A percentile compares a stretch with the other conserved stretches of the same genome.
Evolutionary conservation across 805 yeast species (phyloP).

Genomic region (Nakazawaea holstii): DNA sequence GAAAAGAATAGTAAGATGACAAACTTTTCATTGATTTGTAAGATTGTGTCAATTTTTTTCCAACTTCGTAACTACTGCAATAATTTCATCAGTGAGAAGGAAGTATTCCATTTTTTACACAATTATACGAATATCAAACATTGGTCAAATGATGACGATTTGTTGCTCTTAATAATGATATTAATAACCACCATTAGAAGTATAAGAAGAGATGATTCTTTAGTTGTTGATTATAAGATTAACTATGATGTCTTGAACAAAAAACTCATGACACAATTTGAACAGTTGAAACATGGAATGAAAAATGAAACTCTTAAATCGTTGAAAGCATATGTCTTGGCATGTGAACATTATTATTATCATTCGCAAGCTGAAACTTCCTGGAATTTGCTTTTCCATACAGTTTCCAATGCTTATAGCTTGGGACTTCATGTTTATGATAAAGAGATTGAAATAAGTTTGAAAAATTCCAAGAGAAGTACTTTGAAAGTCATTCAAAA

Average conservation of each 20-base stretch:
- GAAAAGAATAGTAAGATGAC: slow-evolving; percentile 12
- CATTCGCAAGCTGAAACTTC: slow-evolving; percentile 45
- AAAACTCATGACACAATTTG: slow-evolving; percentile 34
- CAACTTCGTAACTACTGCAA: slow-evolving; percentile 32
- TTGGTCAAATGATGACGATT: slow-evolving; percentile 46
- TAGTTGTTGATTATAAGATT: slow-evolving; percentile 18
- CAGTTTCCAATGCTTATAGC: slow-evolving; percentile 44
- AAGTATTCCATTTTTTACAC: slow-evolving; percentile 31
- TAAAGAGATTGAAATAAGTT: slow-evolving; percentile 24
- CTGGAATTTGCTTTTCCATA: slow-evolving; percentile 46
- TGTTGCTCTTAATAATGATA: slow-evolving; percentile 39
- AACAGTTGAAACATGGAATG: slow-evolving; percentile 40
- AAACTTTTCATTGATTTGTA: slow-evolving; percentile 29
- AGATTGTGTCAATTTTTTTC: slow-evolving; percentile 37
- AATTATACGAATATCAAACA: slow-evolving; percentile 27
- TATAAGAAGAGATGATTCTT: slow-evolving; percentile 21
- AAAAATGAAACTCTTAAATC: slow-evolving; percentile 42
- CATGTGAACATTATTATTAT: slow-evolving; percentile 45
- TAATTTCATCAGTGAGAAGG: slow-evolving; percentile 31
- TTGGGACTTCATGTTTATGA: slow-evolving; percentile 45
- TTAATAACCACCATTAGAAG: slow-evolving; percentile 34
- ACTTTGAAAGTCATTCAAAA: slow-evolving; percentile 21
- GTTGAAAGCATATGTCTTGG: slow-evolving; percentile 42
- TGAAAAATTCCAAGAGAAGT: slow-evolving; percentile 21
- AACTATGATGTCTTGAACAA: slow-evolving; percentile 19